Conservation (phyloP, 148 eudicot genomes). For the Rhododendron mucronatum region DNA sequence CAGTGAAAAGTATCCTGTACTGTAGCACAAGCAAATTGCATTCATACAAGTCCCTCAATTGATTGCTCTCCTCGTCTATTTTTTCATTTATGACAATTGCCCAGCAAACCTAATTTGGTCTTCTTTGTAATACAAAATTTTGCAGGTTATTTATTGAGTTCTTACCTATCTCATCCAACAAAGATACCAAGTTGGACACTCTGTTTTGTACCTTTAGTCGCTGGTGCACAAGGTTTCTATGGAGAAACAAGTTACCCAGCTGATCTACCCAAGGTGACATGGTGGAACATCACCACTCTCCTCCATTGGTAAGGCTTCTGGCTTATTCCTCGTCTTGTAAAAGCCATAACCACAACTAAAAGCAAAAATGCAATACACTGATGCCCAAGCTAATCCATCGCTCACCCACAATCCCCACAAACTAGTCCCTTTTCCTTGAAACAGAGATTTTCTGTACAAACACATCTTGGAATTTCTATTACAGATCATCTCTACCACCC, state of each 20-base stretch:
- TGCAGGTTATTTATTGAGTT: neutral
- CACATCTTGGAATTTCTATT: neutral
- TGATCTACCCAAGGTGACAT: neutral
- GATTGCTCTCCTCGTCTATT: neutral
- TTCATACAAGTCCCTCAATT: neutral
- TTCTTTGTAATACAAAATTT: neutral
- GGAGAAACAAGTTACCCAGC: neutral
- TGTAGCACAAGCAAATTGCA: neutral
- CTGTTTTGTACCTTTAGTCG: neutral
- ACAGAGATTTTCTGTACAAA: neutral
- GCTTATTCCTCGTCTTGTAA: neutral
- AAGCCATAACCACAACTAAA: neutral
- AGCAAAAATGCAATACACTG: neutral
- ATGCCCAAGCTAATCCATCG: neutral
- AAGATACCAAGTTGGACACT: neutral
- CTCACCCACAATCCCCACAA: constrained; percentile 3
- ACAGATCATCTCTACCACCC: neutral
- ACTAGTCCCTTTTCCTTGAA: constrained; percentile 11
- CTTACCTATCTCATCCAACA: neutral
- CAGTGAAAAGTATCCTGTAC: neutral
- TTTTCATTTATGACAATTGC: neutral
- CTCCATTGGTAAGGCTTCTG: constrained; percentile 9
- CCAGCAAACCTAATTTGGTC: neutral
- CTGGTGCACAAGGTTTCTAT: neutral
- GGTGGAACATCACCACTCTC: neutral